phyloP scores from a whole-genome alignment of 2,329 filamentous ascomycete genomes.

The Cercospora sp. region DNA sequence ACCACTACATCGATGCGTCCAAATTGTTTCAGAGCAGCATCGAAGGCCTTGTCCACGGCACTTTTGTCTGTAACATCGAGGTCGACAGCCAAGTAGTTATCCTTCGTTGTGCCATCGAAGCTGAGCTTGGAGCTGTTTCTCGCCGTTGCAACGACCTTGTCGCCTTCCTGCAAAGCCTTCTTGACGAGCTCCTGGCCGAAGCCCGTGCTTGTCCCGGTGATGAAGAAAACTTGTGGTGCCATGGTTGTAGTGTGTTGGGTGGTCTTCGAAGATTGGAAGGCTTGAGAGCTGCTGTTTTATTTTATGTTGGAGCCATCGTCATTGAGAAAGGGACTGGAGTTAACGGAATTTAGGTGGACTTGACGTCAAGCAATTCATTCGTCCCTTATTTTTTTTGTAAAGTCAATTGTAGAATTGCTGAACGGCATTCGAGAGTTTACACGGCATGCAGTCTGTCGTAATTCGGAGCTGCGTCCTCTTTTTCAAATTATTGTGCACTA shows the following conservation, averaged over 20 bases:
- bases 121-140: conserved; percentile 48
- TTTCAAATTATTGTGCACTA: background rate
- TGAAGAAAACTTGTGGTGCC: conserved; percentile 50
- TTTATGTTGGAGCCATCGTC: background rate
- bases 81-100: conserved; percentile 52
- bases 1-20: conserved; percentile 58
- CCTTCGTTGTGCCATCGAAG: conserved; percentile 43
- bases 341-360: background rate
- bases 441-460: background rate
- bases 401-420: background rate
- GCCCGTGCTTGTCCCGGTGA: conserved; percentile 51
- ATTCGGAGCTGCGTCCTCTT: background rate
- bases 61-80: conserved; percentile 54
- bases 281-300: background rate
- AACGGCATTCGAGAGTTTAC: background rate
- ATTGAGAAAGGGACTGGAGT: background rate
- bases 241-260: conserved; percentile 29
- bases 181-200: conserved; percentile 50
- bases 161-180: conserved; percentile 45
- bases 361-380: background rate
- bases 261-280: no score
- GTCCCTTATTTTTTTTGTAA: background rate
- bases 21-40: conserved; percentile 51
- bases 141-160: conserved; percentile 50
- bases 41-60: conserved; percentile 50